Conservation (phyloP, 2,329 filamentous ascomycete genomes). For the Penicillium sp. region DNA sequence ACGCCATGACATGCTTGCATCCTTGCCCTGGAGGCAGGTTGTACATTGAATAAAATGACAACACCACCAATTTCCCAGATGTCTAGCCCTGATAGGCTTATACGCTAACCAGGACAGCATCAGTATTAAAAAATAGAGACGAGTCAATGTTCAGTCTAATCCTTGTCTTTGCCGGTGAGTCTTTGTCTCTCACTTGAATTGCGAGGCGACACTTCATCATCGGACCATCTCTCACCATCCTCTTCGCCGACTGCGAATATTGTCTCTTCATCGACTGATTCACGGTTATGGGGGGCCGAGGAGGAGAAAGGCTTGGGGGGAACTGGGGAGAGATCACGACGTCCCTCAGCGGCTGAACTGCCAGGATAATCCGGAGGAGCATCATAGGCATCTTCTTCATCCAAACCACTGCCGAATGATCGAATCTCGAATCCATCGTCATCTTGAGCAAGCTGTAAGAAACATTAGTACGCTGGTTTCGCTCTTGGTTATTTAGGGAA, state of each 20-base stretch:
- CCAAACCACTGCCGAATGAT: slow-evolving; percentile 75
- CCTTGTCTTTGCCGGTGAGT: slow-evolving; percentile 47
- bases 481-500: not conserved
- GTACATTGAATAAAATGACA: slow-evolving; percentile 1
- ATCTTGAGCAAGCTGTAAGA: slow-evolving; percentile 77
- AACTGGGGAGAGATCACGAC: slow-evolving; percentile 40
- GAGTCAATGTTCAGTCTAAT: not conserved
- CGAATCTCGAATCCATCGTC: slow-evolving; percentile 97
- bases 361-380: slow-evolving; percentile 35
- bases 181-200: slow-evolving; percentile 52
- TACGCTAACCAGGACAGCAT: not conserved
- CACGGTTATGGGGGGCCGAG: slow-evolving; percentile 51
- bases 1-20: slow-evolving; percentile 27
- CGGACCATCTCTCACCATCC: slow-evolving; percentile 81
- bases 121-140: not conserved
- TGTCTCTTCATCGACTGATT: slow-evolving; percentile 81
- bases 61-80: not conserved
- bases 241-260: slow-evolving; percentile 84
- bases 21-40: slow-evolving; percentile 7
- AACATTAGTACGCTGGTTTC: slow-evolving; percentile 29
- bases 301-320: slow-evolving; percentile 54
- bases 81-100: not conserved
- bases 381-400: slow-evolving; percentile 57
- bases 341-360: slow-evolving; percentile 29
- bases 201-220: slow-evolving; percentile 55